phyloP scores from a whole-genome alignment of 352 stramenopile genomes.

The Phytophthora sansomeana region DNA sequence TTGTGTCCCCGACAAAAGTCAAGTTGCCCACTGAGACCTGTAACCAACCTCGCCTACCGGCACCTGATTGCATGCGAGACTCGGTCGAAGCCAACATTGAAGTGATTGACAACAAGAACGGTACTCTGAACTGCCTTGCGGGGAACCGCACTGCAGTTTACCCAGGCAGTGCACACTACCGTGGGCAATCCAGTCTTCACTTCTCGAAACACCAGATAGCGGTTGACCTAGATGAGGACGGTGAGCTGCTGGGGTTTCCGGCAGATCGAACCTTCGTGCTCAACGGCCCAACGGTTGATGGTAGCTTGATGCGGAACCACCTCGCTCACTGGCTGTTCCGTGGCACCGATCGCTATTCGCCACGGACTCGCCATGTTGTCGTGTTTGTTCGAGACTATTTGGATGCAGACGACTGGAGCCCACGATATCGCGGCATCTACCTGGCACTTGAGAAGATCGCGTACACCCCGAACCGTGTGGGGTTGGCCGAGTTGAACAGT shows the following conservation, averaged over 20 bases:
- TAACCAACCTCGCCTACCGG: constrained; percentile 52
- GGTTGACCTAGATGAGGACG: constrained; percentile 44
- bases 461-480: constrained; percentile 66
- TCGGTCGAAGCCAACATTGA: constrained; percentile 52
- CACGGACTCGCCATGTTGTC: constrained; percentile 59
- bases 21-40: constrained; percentile 61
- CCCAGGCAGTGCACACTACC: constrained; percentile 54
- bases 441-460: constrained; percentile 67
- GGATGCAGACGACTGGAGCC: constrained; percentile 36
- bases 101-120: constrained; percentile 57
- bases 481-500: constrained; percentile 41
- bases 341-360: constrained; percentile 64
- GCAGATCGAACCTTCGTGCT: constrained; percentile 57
- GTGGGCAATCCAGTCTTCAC: constrained; percentile 66
- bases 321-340: constrained; percentile 77
- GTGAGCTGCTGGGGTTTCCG: constrained; percentile 52
- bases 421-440: constrained; percentile 68
- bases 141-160: constrained; percentile 45
- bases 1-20: constrained; percentile 50
- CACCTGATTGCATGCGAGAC: constrained; percentile 58
- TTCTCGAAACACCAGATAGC: constrained; percentile 66
- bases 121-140: constrained; percentile 54
- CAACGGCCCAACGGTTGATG: constrained; percentile 67
- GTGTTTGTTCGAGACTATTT: constrained; percentile 58
- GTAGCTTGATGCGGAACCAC: constrained; percentile 71